Evolutionary conservation across 768 basidiomycete genomes (phyloP).

Genomic region (Suillus subaureus): DNA sequence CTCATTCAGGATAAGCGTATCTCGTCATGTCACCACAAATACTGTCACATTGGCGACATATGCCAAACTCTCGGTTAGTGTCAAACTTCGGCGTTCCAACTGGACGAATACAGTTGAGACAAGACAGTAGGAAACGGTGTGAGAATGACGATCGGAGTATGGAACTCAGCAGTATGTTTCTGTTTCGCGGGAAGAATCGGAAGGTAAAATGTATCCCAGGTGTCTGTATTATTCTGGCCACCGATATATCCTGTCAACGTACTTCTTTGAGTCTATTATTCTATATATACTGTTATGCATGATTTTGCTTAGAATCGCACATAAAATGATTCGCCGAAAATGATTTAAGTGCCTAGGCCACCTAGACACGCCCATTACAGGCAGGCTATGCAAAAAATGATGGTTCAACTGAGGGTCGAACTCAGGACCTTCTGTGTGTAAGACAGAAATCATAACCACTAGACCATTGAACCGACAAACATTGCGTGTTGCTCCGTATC

Average conservation of each 20-base stretch:
- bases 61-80: not conserved
- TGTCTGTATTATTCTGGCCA: not conserved
- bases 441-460: constrained; percentile 64
- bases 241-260: no score
- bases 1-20: not conserved
- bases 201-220: not conserved
- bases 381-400: constrained; percentile 21
- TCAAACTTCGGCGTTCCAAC: not conserved
- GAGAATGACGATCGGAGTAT: not conserved
- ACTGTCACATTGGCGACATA: not conserved
- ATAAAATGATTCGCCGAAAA: not conserved
- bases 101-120: not conserved
- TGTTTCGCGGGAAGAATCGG: not conserved
- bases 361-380: no score
- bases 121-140: not conserved
- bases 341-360: no score
- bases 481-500: fast-evolving
- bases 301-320: not conserved
- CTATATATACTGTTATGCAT: not conserved
- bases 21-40: not conserved
- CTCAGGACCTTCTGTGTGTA: constrained; percentile 44
- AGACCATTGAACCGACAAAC: constrained; percentile 53
- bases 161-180: not conserved
- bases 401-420: constrained; percentile 49
- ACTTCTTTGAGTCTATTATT: not conserved